Evolutionary conservation across 805 yeast genomes (phyloP).

Genomic region (Myxozyma geophila): DNA sequence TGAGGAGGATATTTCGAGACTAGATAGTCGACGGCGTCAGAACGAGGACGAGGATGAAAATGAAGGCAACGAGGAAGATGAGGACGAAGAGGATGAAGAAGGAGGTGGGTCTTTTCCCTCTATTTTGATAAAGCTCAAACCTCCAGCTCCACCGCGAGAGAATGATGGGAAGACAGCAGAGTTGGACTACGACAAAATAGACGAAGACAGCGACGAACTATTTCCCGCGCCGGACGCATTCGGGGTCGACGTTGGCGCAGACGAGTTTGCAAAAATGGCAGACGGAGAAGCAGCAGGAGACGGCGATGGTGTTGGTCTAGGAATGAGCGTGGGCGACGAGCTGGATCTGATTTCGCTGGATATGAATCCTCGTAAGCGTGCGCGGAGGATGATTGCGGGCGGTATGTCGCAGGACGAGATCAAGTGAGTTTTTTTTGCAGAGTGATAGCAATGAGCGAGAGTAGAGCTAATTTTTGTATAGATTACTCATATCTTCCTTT

Average conservation of each 20-base stretch:
- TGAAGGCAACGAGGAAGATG: neutral
- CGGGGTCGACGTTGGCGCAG: conserved; percentile 13
- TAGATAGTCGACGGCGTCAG: neutral
- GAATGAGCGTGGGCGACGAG: neutral
- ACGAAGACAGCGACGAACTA: conserved; percentile 8
- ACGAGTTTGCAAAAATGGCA: conserved; percentile 4
- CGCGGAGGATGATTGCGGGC: conserved; percentile 19
- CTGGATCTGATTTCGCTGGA: neutral
- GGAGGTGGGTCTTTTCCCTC: conserved; percentile 6
- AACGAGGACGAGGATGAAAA: neutral
- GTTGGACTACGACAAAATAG: neutral
- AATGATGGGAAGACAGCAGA: neutral
- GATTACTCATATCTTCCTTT: conserved; percentile 61
- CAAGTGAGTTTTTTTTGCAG: conserved; percentile 4
- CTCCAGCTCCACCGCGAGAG: conserved; percentile 4
- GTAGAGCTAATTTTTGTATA: conserved; percentile 36
- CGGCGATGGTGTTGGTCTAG: neutral
- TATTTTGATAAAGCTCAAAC: conserved; percentile 6
- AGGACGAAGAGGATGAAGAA: neutral
- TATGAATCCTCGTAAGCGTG: neutral
- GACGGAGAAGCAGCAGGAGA: neutral
- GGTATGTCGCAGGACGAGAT: conserved; percentile 31
- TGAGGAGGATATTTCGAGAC: neutral
- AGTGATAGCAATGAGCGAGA: too few species aligned
- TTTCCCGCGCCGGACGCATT: conserved; percentile 23